Conservation (phyloP, 1,139 yeast species). For the Candida sanyaensis region DNA sequence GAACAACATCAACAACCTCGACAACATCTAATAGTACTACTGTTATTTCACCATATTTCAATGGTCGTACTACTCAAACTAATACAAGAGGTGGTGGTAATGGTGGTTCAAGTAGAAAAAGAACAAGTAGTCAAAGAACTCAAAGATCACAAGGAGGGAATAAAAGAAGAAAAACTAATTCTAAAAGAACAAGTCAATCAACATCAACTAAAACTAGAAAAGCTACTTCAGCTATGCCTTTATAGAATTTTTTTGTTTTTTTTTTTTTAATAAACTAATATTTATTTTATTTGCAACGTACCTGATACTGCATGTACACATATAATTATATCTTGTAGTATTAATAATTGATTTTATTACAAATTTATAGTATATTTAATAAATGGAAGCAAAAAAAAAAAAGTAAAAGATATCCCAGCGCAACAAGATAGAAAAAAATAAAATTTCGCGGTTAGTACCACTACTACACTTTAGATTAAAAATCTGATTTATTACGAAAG, state of each 20-base stretch:
- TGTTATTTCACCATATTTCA: neutral
- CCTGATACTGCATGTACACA: no score
- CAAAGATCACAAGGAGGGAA: neutral
- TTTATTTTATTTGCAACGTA: neutral
- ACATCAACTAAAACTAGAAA: neutral
- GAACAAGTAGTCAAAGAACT: neutral
- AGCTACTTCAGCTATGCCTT: slow-evolving; percentile 1
- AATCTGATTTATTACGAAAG: no score
- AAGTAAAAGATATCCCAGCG: no score
- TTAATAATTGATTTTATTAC: no score
- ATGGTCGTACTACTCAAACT: neutral
- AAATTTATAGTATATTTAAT: no score
- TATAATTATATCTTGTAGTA: no score
- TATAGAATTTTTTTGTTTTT: no score
- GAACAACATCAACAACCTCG: neutral
- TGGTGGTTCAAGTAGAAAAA: neutral
- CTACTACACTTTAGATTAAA: no score
- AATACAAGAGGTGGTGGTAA: neutral
- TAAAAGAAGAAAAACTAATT: neutral
- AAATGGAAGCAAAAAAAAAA: no score
- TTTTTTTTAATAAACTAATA: neutral
- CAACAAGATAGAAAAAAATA: no score
- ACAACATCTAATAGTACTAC: neutral
- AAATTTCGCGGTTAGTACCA: no score
- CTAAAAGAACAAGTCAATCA: neutral